These are phyloP conservation scores for Candida sanyaensis DNA, from an alignment of 1,139 yeast species.

Conservation along the genomic window DNA sequence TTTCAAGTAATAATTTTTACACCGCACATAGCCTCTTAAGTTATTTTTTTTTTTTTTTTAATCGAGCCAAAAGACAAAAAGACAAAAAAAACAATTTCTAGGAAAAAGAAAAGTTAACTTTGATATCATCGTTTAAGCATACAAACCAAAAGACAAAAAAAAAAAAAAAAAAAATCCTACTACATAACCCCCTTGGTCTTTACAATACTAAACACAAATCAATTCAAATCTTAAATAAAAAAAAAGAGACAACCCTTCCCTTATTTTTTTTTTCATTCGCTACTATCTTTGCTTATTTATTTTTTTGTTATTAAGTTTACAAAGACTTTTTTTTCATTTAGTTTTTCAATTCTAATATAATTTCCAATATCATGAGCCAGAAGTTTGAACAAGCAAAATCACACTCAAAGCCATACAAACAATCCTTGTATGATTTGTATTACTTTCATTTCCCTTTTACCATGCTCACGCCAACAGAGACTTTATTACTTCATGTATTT, in stretches of 20 bases:
- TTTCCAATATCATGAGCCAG: not conserved
- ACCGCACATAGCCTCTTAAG: not conserved
- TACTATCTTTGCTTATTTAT: not conserved
- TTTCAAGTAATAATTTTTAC: not conserved
- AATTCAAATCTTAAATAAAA: no score
- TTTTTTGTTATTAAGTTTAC: no score
- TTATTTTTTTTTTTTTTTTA: not conserved
- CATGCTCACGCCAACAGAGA: conserved; percentile 41
- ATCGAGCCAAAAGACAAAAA: not conserved
- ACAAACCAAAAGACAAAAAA: not conserved
- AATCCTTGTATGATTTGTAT: conserved; percentile 27
- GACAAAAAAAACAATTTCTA: not conserved
- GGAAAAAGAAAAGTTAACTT: not conserved
- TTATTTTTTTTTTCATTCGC: not conserved
- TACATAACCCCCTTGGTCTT: not conserved
- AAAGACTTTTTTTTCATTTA: not conserved
- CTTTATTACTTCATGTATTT: conserved; percentile 32
- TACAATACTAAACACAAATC: no score
- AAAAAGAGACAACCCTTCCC: not conserved
- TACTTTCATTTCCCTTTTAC: conserved; percentile 40
- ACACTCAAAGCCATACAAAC: not conserved
- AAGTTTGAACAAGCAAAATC: not conserved
- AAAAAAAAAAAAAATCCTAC: not conserved
- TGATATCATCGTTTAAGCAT: not conserved
- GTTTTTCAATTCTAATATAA: not conserved